A percentile compares a stretch with the other conserved stretches of the same genome.
Conservation (phyloP, 805 yeast species). For the Metschnikowia amazonensis region DNA sequence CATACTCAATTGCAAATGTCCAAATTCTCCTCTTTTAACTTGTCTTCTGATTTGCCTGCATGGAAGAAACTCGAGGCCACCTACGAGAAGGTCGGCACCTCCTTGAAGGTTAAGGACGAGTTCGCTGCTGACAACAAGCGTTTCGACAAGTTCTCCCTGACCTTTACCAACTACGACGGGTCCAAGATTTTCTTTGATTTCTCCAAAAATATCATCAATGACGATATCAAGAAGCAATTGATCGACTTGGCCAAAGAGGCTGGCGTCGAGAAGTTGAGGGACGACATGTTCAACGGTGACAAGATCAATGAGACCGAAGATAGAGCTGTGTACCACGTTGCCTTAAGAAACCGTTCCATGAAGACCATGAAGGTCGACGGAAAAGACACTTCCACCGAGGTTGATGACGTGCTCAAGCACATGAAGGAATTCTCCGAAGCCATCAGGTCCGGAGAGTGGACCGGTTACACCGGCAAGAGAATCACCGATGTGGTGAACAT, state of each 20-base stretch:
- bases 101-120: constrained; percentile 70
- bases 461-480: constrained; percentile 91
- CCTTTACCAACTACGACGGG: constrained; percentile 80
- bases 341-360: constrained; percentile 88
- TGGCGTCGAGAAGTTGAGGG: constrained; percentile 79
- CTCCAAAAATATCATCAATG: constrained; percentile 90
- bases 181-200: constrained; percentile 90
- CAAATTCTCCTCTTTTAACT: constrained; percentile 39
- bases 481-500: constrained; percentile 94
- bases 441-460: constrained; percentile 93
- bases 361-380: constrained; percentile 89
- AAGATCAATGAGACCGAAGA: constrained; percentile 95
- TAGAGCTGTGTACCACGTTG: constrained; percentile 96
- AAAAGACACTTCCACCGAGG: constrained; percentile 84
- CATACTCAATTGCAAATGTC: constrained; percentile 15
- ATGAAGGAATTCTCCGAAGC: constrained; percentile 92
- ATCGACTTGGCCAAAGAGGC: constrained; percentile 86
- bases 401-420: constrained; percentile 85
- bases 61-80: constrained; percentile 75
- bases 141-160: constrained; percentile 69
- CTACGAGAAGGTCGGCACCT: constrained; percentile 66
- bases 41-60: constrained; percentile 72
- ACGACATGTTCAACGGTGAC: constrained; percentile 87
- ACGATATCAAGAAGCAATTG: constrained; percentile 66
- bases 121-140: constrained; percentile 73